Conservation (phyloP, 2,329 filamentous ascomycete species). For the Monosporascus sp. region DNA sequence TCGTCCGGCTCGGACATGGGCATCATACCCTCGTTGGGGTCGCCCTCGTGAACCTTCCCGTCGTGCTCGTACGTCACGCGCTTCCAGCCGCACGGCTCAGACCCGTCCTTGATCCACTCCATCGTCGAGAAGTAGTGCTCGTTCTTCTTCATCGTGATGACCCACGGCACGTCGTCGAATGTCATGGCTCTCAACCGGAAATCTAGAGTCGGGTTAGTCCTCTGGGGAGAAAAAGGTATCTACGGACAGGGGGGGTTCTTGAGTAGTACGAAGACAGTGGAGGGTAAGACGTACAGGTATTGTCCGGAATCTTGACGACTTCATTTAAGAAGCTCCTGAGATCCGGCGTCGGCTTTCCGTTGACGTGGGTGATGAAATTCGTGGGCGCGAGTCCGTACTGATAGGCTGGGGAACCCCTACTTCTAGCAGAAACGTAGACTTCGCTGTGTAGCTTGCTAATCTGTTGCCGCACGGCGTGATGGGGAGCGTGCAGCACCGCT, state of each 20-base stretch:
- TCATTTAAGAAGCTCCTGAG: slow-evolving; percentile 74
- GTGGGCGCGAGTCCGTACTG: slow-evolving; percentile 91
- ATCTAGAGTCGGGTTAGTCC: slow-evolving; percentile 44
- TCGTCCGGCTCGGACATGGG: slow-evolving; percentile 34
- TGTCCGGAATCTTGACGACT: slow-evolving; percentile 85
- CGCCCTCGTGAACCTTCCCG: slow-evolving; percentile 47
- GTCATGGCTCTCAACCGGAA: slow-evolving; percentile 97
- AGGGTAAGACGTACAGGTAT: slow-evolving; percentile 63
- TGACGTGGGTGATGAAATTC: slow-evolving; percentile 96
- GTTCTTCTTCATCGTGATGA: slow-evolving; percentile 99
- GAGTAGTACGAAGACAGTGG: not conserved
- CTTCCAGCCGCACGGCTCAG: slow-evolving; percentile 56
- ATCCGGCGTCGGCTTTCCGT: slow-evolving; percentile 78
- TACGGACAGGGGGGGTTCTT: slow-evolving; percentile 8
- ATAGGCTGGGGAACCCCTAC: slow-evolving; percentile 75
- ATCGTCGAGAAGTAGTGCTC: slow-evolving; percentile 85
- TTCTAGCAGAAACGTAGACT: slow-evolving; percentile 88
- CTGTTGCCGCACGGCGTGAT: slow-evolving; percentile 94
- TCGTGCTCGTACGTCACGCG: slow-evolving; percentile 55
- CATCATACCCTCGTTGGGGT: slow-evolving; percentile 45
- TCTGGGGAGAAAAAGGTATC: not conserved
- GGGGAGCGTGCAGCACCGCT: slow-evolving; percentile 85
- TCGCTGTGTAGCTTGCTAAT: slow-evolving; percentile 95
- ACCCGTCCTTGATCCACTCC: slow-evolving; percentile 62
- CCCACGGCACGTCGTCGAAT: slow-evolving; percentile 97